A percentile compares a stretch with the other conserved stretches of the same genome.
These are phyloP conservation scores for Hyaloscypha bicolor DNA, from an alignment of 495 filamentous ascomycete genomes.

Conservation along the genomic window DNA sequence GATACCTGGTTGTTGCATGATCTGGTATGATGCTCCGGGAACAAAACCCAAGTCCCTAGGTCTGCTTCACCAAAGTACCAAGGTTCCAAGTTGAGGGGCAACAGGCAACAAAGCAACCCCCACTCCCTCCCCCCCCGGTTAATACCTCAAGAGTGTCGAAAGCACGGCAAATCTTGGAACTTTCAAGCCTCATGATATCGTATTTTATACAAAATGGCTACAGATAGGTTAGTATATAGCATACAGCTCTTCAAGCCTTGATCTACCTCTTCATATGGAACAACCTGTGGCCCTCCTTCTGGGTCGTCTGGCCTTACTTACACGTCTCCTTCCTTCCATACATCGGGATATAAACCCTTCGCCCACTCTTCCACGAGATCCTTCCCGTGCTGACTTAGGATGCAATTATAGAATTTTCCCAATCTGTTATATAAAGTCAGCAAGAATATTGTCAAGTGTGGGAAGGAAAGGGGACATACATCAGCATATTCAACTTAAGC, in stretches of 20 bases:
- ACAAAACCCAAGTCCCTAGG: too few species aligned
- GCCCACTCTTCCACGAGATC: conserved; percentile 72
- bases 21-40: too few species aligned
- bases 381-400: conserved; percentile 60
- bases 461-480: conserved; percentile 42
- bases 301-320: conserved; percentile 41
- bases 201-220: too few species aligned
- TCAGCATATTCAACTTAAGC: conserved; percentile 66
- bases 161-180: too few species aligned
- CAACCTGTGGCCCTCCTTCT: conserved; percentile 37
- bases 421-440: conserved; percentile 49
- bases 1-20: too few species aligned
- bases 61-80: too few species aligned
- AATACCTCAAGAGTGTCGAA: too few species aligned
- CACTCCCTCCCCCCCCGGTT: too few species aligned
- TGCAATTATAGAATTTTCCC: conserved; percentile 72
- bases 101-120: too few species aligned
- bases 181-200: too few species aligned
- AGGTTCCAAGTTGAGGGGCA: too few species aligned
- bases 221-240: too few species aligned
- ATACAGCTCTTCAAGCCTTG: conserved; percentile 45
- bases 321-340: conserved; percentile 68
- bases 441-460: not conserved
- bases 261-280: conserved; percentile 38
- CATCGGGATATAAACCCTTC: conserved; percentile 60